Percentiles rank a stretch among this genome's conserved stretches.
Evolutionary conservation across 2,329 filamentous ascomycete species (phyloP).

Genomic region (Penicillium freii): DNA sequence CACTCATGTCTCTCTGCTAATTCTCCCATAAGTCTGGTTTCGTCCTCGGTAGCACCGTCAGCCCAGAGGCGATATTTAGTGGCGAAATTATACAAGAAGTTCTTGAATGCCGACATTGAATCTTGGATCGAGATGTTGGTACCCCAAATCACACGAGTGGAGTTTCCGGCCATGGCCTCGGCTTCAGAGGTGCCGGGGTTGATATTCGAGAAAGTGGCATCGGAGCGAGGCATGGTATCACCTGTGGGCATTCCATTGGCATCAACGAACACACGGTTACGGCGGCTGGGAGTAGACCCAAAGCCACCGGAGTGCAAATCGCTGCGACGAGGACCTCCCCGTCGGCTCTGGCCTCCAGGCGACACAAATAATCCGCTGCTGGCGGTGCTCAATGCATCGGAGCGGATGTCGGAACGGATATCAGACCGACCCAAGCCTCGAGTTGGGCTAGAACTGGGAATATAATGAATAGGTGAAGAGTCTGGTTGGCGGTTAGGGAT

Average conservation of each 20-base stretch:
- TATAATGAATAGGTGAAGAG: slow-evolving; percentile 89
- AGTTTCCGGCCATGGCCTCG: slow-evolving; percentile 76
- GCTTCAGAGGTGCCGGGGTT: slow-evolving; percentile 90
- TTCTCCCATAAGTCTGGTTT: slow-evolving; percentile 65
- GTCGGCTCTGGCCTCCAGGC: slow-evolving; percentile 52
- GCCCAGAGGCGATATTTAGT: slow-evolving; percentile 91
- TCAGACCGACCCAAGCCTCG: slow-evolving; percentile 44
- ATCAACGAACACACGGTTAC: slow-evolving; percentile 63
- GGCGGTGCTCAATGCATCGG: slow-evolving; percentile 76
- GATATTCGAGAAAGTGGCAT: slow-evolving; percentile 65
- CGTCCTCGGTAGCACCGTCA: slow-evolving; percentile 76
- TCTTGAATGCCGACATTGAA: slow-evolving; percentile 81
- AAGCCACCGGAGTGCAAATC: slow-evolving; percentile 83
- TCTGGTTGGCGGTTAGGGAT: slow-evolving; percentile 53
- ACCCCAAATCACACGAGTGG: slow-evolving; percentile 87
- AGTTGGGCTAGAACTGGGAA: slow-evolving; percentile 83
- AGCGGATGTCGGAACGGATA: slow-evolving; percentile 57
- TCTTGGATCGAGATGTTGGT: slow-evolving; percentile 94
- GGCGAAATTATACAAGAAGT: slow-evolving; percentile 88
- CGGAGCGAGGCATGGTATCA: slow-evolving; percentile 51
- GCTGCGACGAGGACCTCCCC: slow-evolving; percentile 64
- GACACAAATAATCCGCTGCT: slow-evolving; percentile 85
- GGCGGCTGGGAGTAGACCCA: slow-evolving; percentile 50
- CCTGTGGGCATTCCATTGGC: slow-evolving; percentile 60
- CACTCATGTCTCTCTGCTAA: slow-evolving; percentile 79